phyloP scores from a whole-genome alignment of 1,284 basidiomycete species.

The Tilletia caries region DNA sequence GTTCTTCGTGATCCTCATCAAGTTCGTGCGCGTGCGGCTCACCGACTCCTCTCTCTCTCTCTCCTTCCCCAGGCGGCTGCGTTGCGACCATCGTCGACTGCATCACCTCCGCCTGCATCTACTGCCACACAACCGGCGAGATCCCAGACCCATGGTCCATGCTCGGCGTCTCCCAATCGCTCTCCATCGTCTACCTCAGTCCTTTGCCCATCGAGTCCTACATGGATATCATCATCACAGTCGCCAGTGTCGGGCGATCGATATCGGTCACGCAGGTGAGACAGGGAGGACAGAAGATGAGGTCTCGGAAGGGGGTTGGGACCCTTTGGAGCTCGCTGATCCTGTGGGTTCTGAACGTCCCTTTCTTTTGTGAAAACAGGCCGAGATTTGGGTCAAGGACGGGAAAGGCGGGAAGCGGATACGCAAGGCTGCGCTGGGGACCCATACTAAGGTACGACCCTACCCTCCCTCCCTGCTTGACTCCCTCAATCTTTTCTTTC shows the following conservation, averaged over 20 bases:
- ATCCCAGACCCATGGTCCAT: slow-evolving; percentile 36
- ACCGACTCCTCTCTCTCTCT: background rate
- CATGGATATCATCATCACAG: slow-evolving; percentile 41
- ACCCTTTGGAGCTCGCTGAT: background rate
- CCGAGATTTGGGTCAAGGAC: slow-evolving; percentile 37
- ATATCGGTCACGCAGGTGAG: slow-evolving; percentile 32
- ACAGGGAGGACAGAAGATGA: too few species aligned
- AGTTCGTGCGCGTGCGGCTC: background rate
- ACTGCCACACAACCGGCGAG: slow-evolving; percentile 2
- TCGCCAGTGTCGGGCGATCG: slow-evolving; percentile 32
- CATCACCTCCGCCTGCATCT: slow-evolving; percentile 22
- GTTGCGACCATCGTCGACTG: slow-evolving; percentile 39
- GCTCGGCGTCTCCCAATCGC: slow-evolving; percentile 47
- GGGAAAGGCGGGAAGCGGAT: slow-evolving; percentile 29
- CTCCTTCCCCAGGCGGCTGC: slow-evolving; percentile 28
- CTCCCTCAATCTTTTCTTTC: too few species aligned
- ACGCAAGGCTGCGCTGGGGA: slow-evolving; percentile 27
- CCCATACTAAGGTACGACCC: slow-evolving; percentile 39
- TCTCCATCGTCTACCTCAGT: slow-evolving; percentile 43
- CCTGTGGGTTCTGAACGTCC: background rate
- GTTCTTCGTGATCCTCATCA: background rate
- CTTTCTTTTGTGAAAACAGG: background rate
- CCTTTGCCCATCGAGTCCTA: slow-evolving; percentile 37
- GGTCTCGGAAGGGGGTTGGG: background rate
- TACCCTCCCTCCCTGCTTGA: too few species aligned